Evolutionary conservation across 495 filamentous ascomycete genomes (phyloP), one percentile per base, ranked within the genome.

Genomic region (Amorphotheca resinae): DNA sequence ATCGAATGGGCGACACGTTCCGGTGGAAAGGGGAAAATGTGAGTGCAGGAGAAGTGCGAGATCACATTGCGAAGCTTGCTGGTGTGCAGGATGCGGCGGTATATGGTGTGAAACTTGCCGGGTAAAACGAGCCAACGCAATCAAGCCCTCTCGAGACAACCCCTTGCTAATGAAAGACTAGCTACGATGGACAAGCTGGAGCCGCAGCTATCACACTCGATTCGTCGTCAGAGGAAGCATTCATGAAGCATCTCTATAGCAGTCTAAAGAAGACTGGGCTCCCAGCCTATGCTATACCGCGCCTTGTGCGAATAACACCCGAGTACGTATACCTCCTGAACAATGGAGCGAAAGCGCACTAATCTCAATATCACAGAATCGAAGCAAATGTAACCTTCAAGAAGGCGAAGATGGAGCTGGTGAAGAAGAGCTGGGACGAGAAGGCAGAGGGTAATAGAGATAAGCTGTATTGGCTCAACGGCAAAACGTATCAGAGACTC

Each of bases 171-270:
- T 21, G n/a, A n/a, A 32, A 18, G 8, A 30, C 12, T 37, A 70
- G 67, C 11, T 72, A 73, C 48, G 69, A 73, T 40, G 69, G 69
- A 22, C 64, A 70, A 58, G 69, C 69, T 35, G 69, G 69, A 30
- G 69, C 67, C 16, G 65, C 67, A 37, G 66, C 63, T 1, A 63
- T 73, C 18, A 71, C 69, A 0, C 59, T 73, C 0, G 62, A 64
- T 35, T 56, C 59, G 0, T 38, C 56, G 0, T 44, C 45, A n/a
- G 63, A 66, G 21, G 42, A 41, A 17, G 46, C 49, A 8, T 60
- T 69, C 23, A 67, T 66, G 46, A 44, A 41, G 2, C 58, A 52
- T 2, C 51, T 73, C 3, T 64, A 67, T 39, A 23, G 22, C 0
- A 46, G 58, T 18, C 53, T 73, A n/a, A 68, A 62, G 48, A 67